Percentiles rank a stretch among this genome's conserved stretches.
phyloP scores from a whole-genome alignment of 73 alveolate species.

The Paraurostyla sp. region DNA sequence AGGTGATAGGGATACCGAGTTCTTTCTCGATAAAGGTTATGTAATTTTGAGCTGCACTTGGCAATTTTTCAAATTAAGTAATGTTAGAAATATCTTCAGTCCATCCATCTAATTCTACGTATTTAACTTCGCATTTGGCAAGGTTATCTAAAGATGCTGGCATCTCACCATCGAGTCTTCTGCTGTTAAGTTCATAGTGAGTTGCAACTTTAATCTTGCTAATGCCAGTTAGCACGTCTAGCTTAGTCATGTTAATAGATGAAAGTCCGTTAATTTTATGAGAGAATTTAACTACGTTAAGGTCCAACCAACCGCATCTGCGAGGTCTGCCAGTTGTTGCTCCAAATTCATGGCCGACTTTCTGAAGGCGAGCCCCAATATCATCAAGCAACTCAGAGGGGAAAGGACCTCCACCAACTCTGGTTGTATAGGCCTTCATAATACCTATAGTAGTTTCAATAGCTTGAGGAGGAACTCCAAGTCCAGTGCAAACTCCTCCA shows the following conservation, averaged over 20 bases:
- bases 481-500: constrained; percentile 97
- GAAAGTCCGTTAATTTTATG: constrained; percentile 85
- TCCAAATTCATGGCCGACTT: constrained; percentile 97
- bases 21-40: constrained; percentile 83
- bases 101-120: constrained; percentile 89
- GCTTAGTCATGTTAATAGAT: constrained; percentile 92
- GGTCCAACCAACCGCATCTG: constrained; percentile 98
- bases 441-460: constrained; percentile 95
- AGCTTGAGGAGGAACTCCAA: constrained; percentile 96
- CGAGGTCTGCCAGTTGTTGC: constrained; percentile 98
- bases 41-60: constrained; percentile 89
- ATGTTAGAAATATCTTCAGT: constrained; percentile 86
- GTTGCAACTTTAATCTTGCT: constrained; percentile 83
- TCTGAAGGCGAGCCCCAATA: constrained; percentile 79
- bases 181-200: constrained; percentile 77
- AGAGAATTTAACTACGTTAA: constrained; percentile 87
- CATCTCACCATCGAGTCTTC: constrained; percentile 76
- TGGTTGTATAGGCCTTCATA: constrained; percentile 97
- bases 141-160: constrained; percentile 88
- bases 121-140: constrained; percentile 83
- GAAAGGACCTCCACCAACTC: constrained; percentile 99
- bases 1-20: constrained; percentile 89
- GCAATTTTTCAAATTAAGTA: constrained; percentile 86
- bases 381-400: constrained; percentile 94
- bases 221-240: constrained; percentile 94